Base-by-base conservation (phyloP, 2,329 filamentous ascomycete genomes). In the Hymenoscyphus repandus region DNA sequence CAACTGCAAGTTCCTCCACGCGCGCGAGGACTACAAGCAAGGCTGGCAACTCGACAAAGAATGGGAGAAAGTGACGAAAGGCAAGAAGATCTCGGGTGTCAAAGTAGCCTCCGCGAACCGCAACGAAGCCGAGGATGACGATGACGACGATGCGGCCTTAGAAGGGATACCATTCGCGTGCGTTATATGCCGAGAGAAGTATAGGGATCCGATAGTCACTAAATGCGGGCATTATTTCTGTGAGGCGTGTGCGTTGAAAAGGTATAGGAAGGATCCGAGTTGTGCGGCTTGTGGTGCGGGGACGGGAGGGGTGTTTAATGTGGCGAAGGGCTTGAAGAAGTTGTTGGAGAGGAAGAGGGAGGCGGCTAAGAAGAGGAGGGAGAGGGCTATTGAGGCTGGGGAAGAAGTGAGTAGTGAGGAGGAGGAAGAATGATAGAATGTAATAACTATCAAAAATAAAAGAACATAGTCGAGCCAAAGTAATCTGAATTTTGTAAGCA, bases 181-280 rank as follows among this genome's bases (percentile, higher is more conserved):
- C 47, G 63, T 67, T 41, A 62, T 68, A 43, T 66, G 67, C 53
- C 56, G 53, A 53, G 59, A 66, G 45, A 72, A n/a, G 70, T 76
- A 43, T 42, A 64, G 62, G 49, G 74, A 80, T 51, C 92, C 93
- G 0, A 80, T 97, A 11, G 74, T 92, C 20, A 97, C 93, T 11
- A 86, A 90, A 58, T 99, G 93, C 60, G 88, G 90, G 0, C 93
- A 99, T 68, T 97, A 97, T 68, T 97, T 97, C 65, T 99, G 93
- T 66, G 88, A 96, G 68, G 76, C 79, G 1, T 99, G 93, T 68
- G 93, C 93, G 22, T 73, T 97, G 61, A 83, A 88, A 66, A 74
- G 91, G 58, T 97, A 96, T 66, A 78, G 87, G 56, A 93, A 89
- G 65, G 89, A 91, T 61, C 91, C 91, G 3, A 82, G 81, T 2